Evolutionary conservation across 2,329 filamentous ascomycete species (phyloP), one percentile per base, ranked within the genome.

Genomic region (Aspergillus pseudoterreus): DNA sequence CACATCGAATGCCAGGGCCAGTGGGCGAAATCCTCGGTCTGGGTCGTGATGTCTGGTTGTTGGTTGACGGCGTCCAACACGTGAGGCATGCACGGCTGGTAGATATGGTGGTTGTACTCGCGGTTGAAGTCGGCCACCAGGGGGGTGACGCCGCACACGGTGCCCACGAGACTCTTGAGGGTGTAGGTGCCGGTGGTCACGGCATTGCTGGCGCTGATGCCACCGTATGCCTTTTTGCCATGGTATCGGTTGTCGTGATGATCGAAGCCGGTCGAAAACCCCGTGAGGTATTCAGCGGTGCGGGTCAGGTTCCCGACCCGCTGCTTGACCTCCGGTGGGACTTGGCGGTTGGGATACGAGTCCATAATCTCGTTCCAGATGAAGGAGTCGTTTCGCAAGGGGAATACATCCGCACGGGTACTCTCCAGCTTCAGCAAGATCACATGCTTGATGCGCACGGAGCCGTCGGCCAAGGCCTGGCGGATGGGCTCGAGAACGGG

Each of bases 391-490:
- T 75, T 75, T 10, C 59, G 58, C 22, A 78, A 57, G 0, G 75
- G 75, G 22, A 77, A 78, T 3, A 77, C 68, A 45, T 78, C 75
- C 3, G 71, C 71, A 17, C 75, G 67, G 0, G 74, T 76, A 41
- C 74, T 76, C 49, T 78, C 75, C 2, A 78, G 62, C n/a, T 74
- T 67, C 2, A 78, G 49, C n/a, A 77, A 54, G 11, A 78, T 58
- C 4, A 78, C 63, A 50, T 78, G 74, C 44, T 74, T 73, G 49
- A 78, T 71, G 9, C 68, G 65, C 6, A 75, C 58, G 12, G 56
- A 52, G 4, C 55, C 57, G 14, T 54, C 57, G 17, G 53, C 61
- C 11, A 75, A 44, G 0, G 63, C 61, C 9, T 72, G 59, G 1
- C 53, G 59, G 11, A 64, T 45, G 3, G 57, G 54, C 11, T 64